Evolutionary conservation across 495 filamentous ascomycete genomes (phyloP), one percentile per base, ranked within the genome.

Genomic region (Staphylotrichum tortipilum): DNA sequence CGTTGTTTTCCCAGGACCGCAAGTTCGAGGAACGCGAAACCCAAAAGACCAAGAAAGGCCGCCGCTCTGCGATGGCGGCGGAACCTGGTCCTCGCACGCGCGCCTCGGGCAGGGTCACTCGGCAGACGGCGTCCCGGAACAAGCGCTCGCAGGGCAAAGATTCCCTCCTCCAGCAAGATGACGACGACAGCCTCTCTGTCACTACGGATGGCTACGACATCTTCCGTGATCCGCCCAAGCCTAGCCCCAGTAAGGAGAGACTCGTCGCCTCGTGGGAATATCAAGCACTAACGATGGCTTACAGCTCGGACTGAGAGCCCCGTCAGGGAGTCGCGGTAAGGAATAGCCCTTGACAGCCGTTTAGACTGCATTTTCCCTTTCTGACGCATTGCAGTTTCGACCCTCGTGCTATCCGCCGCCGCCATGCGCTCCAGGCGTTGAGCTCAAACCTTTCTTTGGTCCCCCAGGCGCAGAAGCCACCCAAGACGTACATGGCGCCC

Each of bases 201-300:
- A 28, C 52, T 12, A 45, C 37, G 11, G 61, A 61, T 3, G 47
- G 22, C 28, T 70, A 64, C 37, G 56, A 54, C 43, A 55, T 71
- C 12, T 73, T 68, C 47, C 58, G 55, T 19, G 64, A 70, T 21
- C 51, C 41, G 17, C 50, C 56, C 8, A 55, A 64, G 21, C 44
- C 34, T 11, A 65, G 60, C 48, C 62, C 60, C 39, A 49, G 66
- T 67, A 54, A 30, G 45, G 19, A 51, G 15, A 44, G 4, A 12
- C 22, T 35, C 19, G 4, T 22, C 2, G 3, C 4, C 11, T 18
- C 28, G 0, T 28, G 0, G 19, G 40, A 1, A 14, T 19, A 3
- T 10, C n/a, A 1, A 17, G 26, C 29, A 10, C 53, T 62, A 29
- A 55, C n/a, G n/a, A n/a, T 30, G 7, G 15, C 2, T 11, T 14